phyloP scores from a whole-genome alignment of 345 rosid genomes.

The Hibiscus trionum region DNA sequence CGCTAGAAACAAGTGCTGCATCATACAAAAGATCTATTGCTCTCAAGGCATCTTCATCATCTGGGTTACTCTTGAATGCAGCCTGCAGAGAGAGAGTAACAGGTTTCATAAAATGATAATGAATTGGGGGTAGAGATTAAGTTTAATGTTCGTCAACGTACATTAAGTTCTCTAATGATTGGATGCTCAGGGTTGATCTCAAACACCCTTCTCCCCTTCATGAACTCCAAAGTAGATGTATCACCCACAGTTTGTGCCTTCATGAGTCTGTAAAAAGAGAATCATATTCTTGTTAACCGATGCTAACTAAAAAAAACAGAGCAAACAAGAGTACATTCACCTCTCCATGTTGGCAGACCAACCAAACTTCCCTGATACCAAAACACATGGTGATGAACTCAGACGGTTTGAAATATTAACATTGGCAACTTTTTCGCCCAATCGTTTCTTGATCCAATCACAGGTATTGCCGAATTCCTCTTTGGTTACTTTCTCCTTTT shows the following conservation, averaged over 20 bases:
- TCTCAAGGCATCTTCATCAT: slow-evolving; percentile 71
- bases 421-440: slow-evolving; percentile 85
- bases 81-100: slow-evolving; percentile 35
- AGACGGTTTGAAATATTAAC: slow-evolving; percentile 85
- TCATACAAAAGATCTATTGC: slow-evolving; percentile 87
- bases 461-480: slow-evolving; percentile 86
- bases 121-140: neutral
- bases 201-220: slow-evolving; percentile 93
- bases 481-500: slow-evolving; percentile 64
- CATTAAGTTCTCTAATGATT: slow-evolving; percentile 63
- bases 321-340: slow-evolving; percentile 25
- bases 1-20: slow-evolving; percentile 90
- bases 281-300: slow-evolving; percentile 6
- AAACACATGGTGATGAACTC: slow-evolving; percentile 94
- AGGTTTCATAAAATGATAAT: neutral
- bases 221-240: slow-evolving; percentile 72
- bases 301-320: neutral
- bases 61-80: slow-evolving; percentile 60
- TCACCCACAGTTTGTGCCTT: slow-evolving; percentile 86
- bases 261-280: slow-evolving; percentile 57
- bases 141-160: slow-evolving; percentile 13
- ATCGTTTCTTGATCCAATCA: slow-evolving; percentile 88
- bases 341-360: slow-evolving; percentile 99
- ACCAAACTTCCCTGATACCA: slow-evolving; percentile 90
- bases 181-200: slow-evolving; percentile 93